phyloP scores from a whole-genome alignment of 1,284 basidiomycete genomes.

The Tremellales sp. region DNA sequence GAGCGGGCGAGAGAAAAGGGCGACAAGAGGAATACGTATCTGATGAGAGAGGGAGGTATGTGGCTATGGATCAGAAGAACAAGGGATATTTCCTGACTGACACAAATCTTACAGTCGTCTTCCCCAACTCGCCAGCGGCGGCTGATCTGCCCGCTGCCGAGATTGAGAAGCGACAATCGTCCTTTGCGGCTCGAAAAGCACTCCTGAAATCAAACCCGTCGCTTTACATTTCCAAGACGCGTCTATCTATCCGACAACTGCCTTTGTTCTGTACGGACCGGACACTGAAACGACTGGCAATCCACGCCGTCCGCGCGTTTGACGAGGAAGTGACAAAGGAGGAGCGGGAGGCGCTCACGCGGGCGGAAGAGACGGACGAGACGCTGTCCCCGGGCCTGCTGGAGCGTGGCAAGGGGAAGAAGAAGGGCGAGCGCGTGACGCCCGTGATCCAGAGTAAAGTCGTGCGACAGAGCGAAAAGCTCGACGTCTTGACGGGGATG shows the following conservation, averaged over 20 bases:
- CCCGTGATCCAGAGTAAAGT: constrained; percentile 80
- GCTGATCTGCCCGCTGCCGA: constrained; percentile 65
- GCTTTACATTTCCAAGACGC: constrained; percentile 88
- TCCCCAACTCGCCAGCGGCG: constrained; percentile 78
- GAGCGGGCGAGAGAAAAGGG: constrained; percentile 80
- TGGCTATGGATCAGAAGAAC: constrained; percentile 10
- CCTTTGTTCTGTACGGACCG: constrained; percentile 87
- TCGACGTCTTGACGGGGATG: constrained; percentile 80
- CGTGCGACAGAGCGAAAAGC: constrained; percentile 70
- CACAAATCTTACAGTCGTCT: constrained; percentile 60
- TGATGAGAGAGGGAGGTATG: constrained; percentile 90
- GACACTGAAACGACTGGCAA: constrained; percentile 79
- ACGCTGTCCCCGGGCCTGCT: constrained; percentile 45
- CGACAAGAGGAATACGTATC: constrained; percentile 93
- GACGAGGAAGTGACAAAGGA: constrained; percentile 71
- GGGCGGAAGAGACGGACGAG: constrained; percentile 64
- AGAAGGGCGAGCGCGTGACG: constrained; percentile 55
- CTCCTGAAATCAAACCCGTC: constrained; percentile 86
- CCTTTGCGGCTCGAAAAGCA: constrained; percentile 74
- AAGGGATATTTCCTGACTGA: constrained; percentile 1
- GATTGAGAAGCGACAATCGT: constrained; percentile 73
- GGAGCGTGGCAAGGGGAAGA: constrained; percentile 42
- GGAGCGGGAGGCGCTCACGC: constrained; percentile 59
- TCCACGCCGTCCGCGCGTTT: constrained; percentile 75
- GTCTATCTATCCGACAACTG: constrained; percentile 87